Evolutionary conservation across 2,329 filamentous ascomycete genomes (phyloP).

Genomic region (Thelonectria olida): DNA sequence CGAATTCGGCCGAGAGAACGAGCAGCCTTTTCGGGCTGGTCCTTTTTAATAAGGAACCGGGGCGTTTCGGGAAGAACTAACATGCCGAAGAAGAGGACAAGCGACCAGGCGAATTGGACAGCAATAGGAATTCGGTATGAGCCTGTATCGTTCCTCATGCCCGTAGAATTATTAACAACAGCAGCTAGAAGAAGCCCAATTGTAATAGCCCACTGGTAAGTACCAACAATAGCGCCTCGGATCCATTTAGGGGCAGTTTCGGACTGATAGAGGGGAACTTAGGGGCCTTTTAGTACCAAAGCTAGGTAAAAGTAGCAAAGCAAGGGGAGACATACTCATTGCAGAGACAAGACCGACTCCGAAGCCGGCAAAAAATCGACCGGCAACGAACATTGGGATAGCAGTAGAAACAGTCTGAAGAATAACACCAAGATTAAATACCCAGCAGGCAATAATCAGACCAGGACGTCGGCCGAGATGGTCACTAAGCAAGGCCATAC

Average conservation of each 20-base stretch:
- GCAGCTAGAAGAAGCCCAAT: constrained; percentile 72
- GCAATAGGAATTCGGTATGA: constrained; percentile 70
- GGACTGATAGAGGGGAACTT: constrained; percentile 62
- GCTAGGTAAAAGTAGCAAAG: constrained; percentile 63
- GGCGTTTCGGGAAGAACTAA: constrained; percentile 76
- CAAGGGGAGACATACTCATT: constrained; percentile 66
- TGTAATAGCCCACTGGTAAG: constrained; percentile 75
- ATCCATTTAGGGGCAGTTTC: too few species aligned
- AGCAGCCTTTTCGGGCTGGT: constrained; percentile 38
- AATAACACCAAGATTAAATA: constrained; percentile 74
- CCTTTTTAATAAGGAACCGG: constrained; percentile 71
- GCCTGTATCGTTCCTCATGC: constrained; percentile 60
- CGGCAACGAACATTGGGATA: constrained; percentile 74
- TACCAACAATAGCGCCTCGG: constrained; percentile 72
- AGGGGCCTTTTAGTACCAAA: constrained; percentile 75
- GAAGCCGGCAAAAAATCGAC: constrained; percentile 77
- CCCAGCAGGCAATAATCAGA: constrained; percentile 67
- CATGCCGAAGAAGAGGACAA: constrained; percentile 71
- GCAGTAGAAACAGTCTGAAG: constrained; percentile 70
- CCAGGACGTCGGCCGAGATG: constrained; percentile 70
- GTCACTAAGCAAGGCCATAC: constrained; percentile 69
- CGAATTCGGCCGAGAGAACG: constrained; percentile 58
- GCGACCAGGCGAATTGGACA: constrained; percentile 72
- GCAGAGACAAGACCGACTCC: constrained; percentile 79
- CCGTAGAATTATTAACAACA: constrained; percentile 70